Evolutionary conservation across 106 monocot species (phyloP), one percentile per base, ranked within the genome.

Genomic region (Allium cepa): DNA sequence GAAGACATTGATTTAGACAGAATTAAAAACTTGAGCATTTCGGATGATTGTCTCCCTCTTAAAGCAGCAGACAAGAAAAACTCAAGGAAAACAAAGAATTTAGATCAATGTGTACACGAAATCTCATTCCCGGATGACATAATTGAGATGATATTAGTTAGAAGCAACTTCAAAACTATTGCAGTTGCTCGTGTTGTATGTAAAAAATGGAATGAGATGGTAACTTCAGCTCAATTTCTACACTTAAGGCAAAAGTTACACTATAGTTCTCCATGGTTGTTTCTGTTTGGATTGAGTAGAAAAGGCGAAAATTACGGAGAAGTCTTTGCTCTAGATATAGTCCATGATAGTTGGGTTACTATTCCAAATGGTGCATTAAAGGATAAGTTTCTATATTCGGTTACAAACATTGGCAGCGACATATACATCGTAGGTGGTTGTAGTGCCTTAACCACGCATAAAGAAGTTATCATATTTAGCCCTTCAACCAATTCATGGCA

Each of bases 371-470:
- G 69, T 60, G 60, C 36, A 14, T 73, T 96, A 51, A 64, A 67
- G 70, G 78, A 77, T 26, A 72, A 83, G 66, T 84, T 76, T 71
- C 53, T 76, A 73, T 91, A 79, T 50, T 91, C 95, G 9, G 91
- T 86, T 66, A 81, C 79, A 1, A 77, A 74, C 51, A 63, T 84
- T 2, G 73, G 73, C 17, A 66, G 56, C n/a, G 91, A 96, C 71
- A 49, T 96, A 46, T 96, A 91, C 62, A 62, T 84, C 17, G 74
- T 91, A 10, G 95, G 95, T 55, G 95, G 95, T 14, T 78, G 91
- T 59, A 84, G 83, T 49, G 63, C 9, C 26, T 71, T 58, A 17
- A 94, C 69, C 57, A 80, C 81, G 11, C 79, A 76, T 66, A 86
- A 78, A 75, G 78, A 69, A 36, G 83, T 86, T 8, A 67, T 83